Evolutionary conservation across 164 flowering plant species (phyloP).

Genomic region (Vitis riparia): DNA sequence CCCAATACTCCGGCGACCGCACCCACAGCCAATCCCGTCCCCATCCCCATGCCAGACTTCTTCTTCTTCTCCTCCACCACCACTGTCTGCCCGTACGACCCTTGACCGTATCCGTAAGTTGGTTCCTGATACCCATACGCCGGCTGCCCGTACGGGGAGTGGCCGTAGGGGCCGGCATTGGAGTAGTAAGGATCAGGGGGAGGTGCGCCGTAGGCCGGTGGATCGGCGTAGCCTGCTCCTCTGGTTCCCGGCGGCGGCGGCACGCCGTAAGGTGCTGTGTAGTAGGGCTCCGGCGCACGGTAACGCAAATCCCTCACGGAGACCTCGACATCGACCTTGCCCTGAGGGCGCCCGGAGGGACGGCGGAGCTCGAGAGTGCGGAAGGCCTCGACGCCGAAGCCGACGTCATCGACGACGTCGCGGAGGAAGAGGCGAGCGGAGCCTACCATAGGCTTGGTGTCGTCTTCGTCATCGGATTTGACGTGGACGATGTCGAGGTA

Average conservation of each 20-base stretch:
- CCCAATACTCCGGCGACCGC: conserved; percentile 77
- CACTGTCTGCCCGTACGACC: conserved; percentile 19
- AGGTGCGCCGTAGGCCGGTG: neutral
- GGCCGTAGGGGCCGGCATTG: conserved; percentile 24
- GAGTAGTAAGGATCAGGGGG: conserved; percentile 11
- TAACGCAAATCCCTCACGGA: conserved; percentile 36
- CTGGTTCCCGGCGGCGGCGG: conserved; percentile 20
- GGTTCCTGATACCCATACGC: neutral
- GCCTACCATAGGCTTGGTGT: conserved; percentile 55
- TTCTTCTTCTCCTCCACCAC: conserved; percentile 18
- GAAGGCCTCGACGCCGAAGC: conserved; percentile 26
- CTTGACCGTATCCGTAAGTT: neutral
- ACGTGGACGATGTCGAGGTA: conserved; percentile 59
- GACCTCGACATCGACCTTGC: conserved; percentile 54
- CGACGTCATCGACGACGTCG: conserved; percentile 57
- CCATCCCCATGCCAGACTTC: conserved; percentile 55
- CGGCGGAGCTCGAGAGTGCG: conserved; percentile 53
- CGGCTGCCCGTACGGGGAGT: neutral
- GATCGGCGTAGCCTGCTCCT: too few relatives aligned
- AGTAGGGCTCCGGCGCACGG: conserved; percentile 38
- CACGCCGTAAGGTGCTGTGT: conserved; percentile 44
- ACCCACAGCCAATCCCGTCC: conserved; percentile 86
- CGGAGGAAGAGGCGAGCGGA: conserved; percentile 43
- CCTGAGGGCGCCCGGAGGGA: conserved; percentile 89
- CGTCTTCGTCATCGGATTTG: conserved; percentile 33